phyloP scores from a whole-genome alignment of 352 stramenopile genomes.

The Globisporangium nodosum region DNA sequence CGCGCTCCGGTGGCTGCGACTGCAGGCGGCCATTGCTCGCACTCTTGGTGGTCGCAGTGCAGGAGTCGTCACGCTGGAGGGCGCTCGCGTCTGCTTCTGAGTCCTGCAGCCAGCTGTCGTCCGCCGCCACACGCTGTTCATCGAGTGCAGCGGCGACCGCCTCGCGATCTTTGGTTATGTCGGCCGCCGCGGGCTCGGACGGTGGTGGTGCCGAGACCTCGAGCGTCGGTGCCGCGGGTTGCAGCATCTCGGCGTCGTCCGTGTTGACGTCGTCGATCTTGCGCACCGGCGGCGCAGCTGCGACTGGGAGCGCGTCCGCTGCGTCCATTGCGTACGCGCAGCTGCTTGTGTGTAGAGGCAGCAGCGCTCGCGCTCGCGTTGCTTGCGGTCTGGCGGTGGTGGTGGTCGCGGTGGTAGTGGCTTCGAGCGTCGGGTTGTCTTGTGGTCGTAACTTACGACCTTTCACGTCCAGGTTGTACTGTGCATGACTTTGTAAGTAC shows the following conservation, averaged over 20 bases:
- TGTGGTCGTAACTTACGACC: too few species aligned
- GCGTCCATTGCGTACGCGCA: not conserved
- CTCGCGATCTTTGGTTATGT: not conserved
- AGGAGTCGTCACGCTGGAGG: too few species aligned
- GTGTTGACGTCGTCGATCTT: not conserved
- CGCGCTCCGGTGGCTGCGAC: not conserved
- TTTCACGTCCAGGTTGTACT: too few species aligned
- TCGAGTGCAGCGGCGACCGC: not conserved
- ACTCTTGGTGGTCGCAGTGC: not conserved
- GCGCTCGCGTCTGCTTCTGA: not conserved
- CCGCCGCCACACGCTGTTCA: not conserved
- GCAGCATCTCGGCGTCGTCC: not conserved
- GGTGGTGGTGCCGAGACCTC: constrained; percentile 2
- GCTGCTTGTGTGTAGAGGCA: not conserved
- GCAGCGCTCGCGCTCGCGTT: too few species aligned
- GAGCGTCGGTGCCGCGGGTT: constrained; percentile 2
- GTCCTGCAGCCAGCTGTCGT: not conserved
- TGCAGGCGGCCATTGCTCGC: not conserved
- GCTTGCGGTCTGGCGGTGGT: too few species aligned
- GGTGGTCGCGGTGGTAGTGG: too few species aligned
- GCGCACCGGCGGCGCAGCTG: not conserved
- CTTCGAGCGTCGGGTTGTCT: too few species aligned
- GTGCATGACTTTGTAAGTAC: not conserved
- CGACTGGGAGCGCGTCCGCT: constrained; percentile 2
- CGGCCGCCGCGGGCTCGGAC: not conserved